A percentile compares a stretch with the other conserved stretches of the same genome.
Conservation (phyloP, 805 yeast species). For the Debaryomyces hansenii region DNA sequence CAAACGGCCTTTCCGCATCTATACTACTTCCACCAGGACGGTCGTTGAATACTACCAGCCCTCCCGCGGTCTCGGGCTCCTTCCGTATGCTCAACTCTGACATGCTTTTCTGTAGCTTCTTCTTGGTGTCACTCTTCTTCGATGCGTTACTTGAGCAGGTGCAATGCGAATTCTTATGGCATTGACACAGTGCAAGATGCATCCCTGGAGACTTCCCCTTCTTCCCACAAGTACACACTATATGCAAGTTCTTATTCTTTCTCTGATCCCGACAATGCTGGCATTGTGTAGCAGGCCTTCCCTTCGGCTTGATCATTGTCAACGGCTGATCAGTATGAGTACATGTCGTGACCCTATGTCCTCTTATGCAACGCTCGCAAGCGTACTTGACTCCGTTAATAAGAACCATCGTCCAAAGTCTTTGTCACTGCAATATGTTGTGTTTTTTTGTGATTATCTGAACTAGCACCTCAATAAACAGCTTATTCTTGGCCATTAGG, state of each 20-base stretch:
- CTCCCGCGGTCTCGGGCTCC: not conserved
- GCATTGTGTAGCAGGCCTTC: constrained; percentile 93
- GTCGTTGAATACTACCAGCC: not conserved
- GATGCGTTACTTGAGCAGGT: constrained; percentile 33
- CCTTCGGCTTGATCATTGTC: constrained; percentile 93
- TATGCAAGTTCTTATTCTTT: constrained; percentile 64
- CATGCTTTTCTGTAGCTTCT: constrained; percentile 7
- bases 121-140: constrained; percentile 12
- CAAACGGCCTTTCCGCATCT: constrained; percentile 22
- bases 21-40: not conserved
- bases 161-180: constrained; percentile 41
- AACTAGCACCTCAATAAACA: not conserved
- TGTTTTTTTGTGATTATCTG: not conserved
- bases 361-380: constrained; percentile 93
- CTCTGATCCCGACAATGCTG: constrained; percentile 79
- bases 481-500: not conserved
- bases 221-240: constrained; percentile 68
- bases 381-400: constrained; percentile 94
- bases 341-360: constrained; percentile 94
- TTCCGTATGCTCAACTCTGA: not conserved
- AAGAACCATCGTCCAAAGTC: constrained; percentile 61
- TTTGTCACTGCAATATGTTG: not conserved
- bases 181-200: constrained; percentile 38
- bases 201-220: constrained; percentile 41
- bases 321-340: constrained; percentile 88